Evolutionary conservation across 805 yeast species (phyloP).

Genomic region (Candida nonsorbophila): DNA sequence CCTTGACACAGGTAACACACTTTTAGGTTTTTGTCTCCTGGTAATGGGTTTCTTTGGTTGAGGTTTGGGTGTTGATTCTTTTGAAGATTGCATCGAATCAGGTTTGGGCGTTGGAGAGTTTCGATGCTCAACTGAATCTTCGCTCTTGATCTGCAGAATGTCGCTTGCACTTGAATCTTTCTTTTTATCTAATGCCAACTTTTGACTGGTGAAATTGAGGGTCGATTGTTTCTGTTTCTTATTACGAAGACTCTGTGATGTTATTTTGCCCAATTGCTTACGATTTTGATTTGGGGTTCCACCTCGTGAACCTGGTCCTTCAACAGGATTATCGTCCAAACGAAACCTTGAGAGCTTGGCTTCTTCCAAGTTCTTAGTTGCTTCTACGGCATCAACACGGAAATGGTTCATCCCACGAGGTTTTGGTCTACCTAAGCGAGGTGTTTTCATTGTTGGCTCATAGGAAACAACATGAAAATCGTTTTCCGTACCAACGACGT

Average conservation of each 20-base stretch:
- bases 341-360: constrained; percentile 27
- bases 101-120: neutral
- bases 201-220: too few relatives aligned
- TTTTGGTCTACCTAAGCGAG: constrained; percentile 21
- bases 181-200: constrained; percentile 7
- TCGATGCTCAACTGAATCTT: too few relatives aligned
- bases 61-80: constrained; percentile 3
- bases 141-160: neutral
- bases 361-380: constrained; percentile 22
- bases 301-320: constrained; percentile 38
- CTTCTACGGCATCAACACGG: too few relatives aligned
- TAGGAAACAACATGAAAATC: neutral
- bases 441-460: constrained; percentile 13
- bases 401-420: constrained; percentile 10
- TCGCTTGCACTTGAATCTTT: constrained; percentile 2
- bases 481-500: too few relatives aligned
- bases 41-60: too few relatives aligned
- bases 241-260: constrained; percentile 14
- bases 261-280: constrained; percentile 21
- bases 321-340: constrained; percentile 27
- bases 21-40: too few relatives aligned
- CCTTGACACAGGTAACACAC: too few relatives aligned
- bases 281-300: constrained; percentile 12
- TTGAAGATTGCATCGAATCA: neutral
- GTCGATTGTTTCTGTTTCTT: constrained; percentile 15